Conservation (phyloP, 441 rosid species). For the Kokia cookei region DNA sequence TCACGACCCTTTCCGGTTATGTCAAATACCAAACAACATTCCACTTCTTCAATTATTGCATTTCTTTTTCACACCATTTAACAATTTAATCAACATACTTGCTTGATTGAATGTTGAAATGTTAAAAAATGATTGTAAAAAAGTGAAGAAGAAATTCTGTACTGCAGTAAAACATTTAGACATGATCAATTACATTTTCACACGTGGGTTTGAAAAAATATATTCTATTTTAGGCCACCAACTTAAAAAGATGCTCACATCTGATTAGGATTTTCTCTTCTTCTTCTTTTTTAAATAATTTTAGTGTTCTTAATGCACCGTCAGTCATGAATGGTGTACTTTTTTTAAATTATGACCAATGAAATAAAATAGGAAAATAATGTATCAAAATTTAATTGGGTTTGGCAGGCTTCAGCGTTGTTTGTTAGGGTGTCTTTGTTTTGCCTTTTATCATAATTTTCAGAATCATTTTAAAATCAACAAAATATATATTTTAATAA, state of each 20-base stretch:
- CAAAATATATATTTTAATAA: neutral
- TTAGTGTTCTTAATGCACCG: neutral
- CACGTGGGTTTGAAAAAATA: neutral
- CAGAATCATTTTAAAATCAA: neutral
- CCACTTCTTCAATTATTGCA: neutral
- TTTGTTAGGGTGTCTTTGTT: neutral
- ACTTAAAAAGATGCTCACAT: neutral
- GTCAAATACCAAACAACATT: neutral
- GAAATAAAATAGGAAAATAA: neutral
- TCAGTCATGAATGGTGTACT: neutral
- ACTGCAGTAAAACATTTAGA: neutral
- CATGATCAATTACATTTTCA: neutral
- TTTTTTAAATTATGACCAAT: neutral
- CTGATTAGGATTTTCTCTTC: neutral
- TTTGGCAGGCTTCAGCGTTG: neutral
- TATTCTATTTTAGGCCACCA: neutral
- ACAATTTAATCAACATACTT: neutral
- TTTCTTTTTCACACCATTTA: neutral
- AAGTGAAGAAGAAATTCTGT: neutral
- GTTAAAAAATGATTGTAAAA: neutral
- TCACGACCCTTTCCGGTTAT: neutral
- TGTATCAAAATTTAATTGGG: neutral
- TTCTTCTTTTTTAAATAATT: neutral
- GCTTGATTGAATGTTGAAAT: neutral
- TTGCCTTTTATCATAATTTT: no score